A percentile compares a stretch with the other conserved stretches of the same genome.
phyloP scores from a whole-genome alignment of 805 yeast genomes.

The Candida tammaniensis region DNA sequence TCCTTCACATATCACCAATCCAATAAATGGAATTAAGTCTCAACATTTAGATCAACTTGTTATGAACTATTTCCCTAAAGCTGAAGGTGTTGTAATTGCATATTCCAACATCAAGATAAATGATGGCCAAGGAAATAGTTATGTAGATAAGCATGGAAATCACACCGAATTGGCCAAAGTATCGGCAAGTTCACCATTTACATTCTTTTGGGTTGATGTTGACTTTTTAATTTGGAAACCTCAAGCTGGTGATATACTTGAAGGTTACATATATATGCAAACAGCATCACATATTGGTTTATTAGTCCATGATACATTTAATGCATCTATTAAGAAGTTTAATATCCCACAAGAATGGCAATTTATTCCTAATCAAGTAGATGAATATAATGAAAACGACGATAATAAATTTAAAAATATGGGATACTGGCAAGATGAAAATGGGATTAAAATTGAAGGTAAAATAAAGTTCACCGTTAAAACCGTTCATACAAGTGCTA shows the following conservation, averaged over 20 bases:
- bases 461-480: slow-evolving; percentile 75
- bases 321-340: slow-evolving; percentile 84
- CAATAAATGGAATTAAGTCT: slow-evolving; percentile 73
- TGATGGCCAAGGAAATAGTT: slow-evolving; percentile 23
- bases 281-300: slow-evolving; percentile 94
- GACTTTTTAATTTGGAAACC: slow-evolving; percentile 91
- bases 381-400: slow-evolving; percentile 29
- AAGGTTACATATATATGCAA: slow-evolving; percentile 88
- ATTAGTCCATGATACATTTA: slow-evolving; percentile 87
- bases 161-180: slow-evolving; percentile 58
- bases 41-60: slow-evolving; percentile 90
- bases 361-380: slow-evolving; percentile 77
- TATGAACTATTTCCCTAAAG: slow-evolving; percentile 73
- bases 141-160: slow-evolving; percentile 30
- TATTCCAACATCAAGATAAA: slow-evolving; percentile 63
- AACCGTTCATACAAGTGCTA: slow-evolving; percentile 71
- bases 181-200: slow-evolving; percentile 79
- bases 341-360: slow-evolving; percentile 86
- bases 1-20: slow-evolving; percentile 68
- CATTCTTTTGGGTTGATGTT: slow-evolving; percentile 82
- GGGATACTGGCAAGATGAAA: slow-evolving; percentile 86
- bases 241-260: slow-evolving; percentile 76
- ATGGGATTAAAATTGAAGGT: slow-evolving; percentile 76
- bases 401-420: slow-evolving; percentile 47
- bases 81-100: slow-evolving; percentile 81